Evolutionary conservation across 108 stramenopile genomes (phyloP), one percentile per base, ranked within the genome.

Genomic region (Cyclotella kingstonii): DNA sequence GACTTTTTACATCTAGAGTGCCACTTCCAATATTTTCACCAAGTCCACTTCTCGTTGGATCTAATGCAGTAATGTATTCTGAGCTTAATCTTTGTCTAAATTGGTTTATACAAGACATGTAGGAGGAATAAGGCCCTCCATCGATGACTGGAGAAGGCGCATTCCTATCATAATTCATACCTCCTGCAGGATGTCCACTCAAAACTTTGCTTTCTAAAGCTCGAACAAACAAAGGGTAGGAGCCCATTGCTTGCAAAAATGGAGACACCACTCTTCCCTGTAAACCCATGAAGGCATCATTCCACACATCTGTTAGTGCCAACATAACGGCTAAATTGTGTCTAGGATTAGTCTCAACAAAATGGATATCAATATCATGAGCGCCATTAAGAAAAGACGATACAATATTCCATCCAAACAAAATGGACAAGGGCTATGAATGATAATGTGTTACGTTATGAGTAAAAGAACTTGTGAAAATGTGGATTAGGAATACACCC

Each of bases 291-390:
- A 86, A 75, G 31, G 51, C 67, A 50, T 88, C 89, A 51, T 93
- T 93, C 92, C 92, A 93, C 30, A 87, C 29, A 66, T 93, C 92
- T 0, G 81, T 60, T 53, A 93, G 50, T 7, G 88, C 83, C 49
- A 93, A 47, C 28, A 93, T 47, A 3, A 90, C 67, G 9, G 89
- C 83, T 22, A 93, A 44, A 54, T 90, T 93, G 46, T 93, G 92
- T 54, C 92, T 48, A 7, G 89, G 89, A 73, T 83, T 86, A 2
- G 92, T 80, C 36, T 93, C 89, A 10, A 93, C 83, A 55, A 93
- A 90, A 59, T 93, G 92, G 9, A 22, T 12, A 58, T 93, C 92
- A 27, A 93, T 73, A 58, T 87, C 75, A 45, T 93, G 92, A 6
- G 89, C 92, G 22, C 89, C 92, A 12, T 62, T 34, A 2, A 93